Evolutionary conservation across 306 rosid species (phyloP), one percentile per base, ranked within the genome.

Genomic region (Lathyrus tuberosus): DNA sequence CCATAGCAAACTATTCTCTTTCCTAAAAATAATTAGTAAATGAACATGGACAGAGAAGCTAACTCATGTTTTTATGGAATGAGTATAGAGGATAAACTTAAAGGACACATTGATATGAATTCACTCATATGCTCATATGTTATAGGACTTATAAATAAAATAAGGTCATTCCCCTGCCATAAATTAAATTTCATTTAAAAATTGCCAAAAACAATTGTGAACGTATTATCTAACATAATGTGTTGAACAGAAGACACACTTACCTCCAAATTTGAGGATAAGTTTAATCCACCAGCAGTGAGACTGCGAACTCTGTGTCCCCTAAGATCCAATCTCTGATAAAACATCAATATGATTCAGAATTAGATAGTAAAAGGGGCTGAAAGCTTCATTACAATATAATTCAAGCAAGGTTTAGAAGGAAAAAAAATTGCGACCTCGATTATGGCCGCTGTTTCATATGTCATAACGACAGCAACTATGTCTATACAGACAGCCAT

Each of bases 221-320:
- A 63, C 62, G 69, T 31, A 22, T 46, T 38, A 11, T 70, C 72
- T 38, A 17, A 58, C 67, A 63, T 60, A 60, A 56, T 42, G 12
- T 38, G 53, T 33, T 9, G 35, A 37, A 30, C 37, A 57, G n/a
- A 61, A 70, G 41, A 78, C 69, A 49, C 43, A 46, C 67, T 84
- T 88, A 94, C 97, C 97, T 89, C 99, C 75, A 95, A 83, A 84
- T 83, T 91, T 37, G 97, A 82, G 54, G 96, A 95, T 86, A 95
- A 89, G 76, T 89, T 95, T 82, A 95, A 81, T 75, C 99, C 96
- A 78, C 80, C 84, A 40, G 99, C 84, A 75, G 82, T 91, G 78
- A 95, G 97, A 83, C 88, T 91, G 73, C 91, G 91, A 72, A 95
- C 92, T 81, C 88, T 91, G 75, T 91, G 97, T 57, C 99, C 99